Evolutionary conservation across 164 flowering plant genomes (phyloP).

Genomic region (Echeveria elegans): DNA sequence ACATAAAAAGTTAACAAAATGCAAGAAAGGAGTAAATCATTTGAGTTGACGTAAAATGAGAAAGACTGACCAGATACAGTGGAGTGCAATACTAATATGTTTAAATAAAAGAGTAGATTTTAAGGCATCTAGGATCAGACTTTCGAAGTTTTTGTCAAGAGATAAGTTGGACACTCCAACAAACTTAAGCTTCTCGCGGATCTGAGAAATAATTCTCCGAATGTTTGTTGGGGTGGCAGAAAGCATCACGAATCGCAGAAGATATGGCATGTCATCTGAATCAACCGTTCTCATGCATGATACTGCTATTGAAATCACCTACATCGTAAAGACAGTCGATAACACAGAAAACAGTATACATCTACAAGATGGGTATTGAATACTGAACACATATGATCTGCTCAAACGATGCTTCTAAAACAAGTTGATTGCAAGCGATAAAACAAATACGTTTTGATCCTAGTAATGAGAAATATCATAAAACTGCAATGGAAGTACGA

Average conservation of each 20-base stretch:
- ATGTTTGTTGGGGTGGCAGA: constrained; percentile 55
- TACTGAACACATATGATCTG: background rate
- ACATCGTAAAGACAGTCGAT: constrained; percentile 10
- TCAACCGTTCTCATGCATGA: constrained; percentile 67
- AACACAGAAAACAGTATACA: background rate
- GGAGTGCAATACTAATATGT: constrained; percentile 30
- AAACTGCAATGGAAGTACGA: background rate
- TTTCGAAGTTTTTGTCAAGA: constrained; percentile 37
- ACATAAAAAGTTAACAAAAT: background rate
- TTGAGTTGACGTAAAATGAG: background rate
- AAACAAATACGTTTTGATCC: too few relatives aligned
- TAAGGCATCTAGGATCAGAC: constrained; percentile 56
- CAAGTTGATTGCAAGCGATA: background rate
- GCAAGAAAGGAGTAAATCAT: background rate
- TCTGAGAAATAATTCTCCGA: constrained; percentile 52
- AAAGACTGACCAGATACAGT: background rate
- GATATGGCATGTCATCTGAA: constrained; percentile 57
- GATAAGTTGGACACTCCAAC: constrained; percentile 28
- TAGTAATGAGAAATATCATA: background rate
- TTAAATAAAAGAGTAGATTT: constrained; percentile 67
- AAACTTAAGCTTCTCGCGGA: constrained; percentile 60
- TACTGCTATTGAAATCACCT: constrained; percentile 62
- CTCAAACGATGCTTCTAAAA: background rate
- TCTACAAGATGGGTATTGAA: background rate
- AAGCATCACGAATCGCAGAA: constrained; percentile 65